Evolutionary conservation across 495 filamentous ascomycete species (phyloP), one percentile per base, ranked within the genome.

Genomic region (Oleoguttula mirabilis): DNA sequence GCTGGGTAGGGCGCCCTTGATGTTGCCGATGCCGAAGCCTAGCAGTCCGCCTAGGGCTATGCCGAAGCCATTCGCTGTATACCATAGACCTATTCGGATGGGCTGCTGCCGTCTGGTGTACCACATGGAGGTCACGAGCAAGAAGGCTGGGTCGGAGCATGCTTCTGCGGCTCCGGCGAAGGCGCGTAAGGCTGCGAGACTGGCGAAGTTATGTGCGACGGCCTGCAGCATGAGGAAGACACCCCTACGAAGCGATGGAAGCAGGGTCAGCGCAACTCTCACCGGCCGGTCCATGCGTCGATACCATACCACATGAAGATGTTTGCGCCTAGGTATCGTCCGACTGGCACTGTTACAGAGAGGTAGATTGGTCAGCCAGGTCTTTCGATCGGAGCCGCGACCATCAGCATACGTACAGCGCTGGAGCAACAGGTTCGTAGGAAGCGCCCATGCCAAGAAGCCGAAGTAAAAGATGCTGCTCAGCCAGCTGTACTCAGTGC

Each of bases 241-340:
- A 10, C 73, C 72, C n/a, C n/a, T n/a, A n/a, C n/a, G n/a, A n/a
- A n/a, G n/a, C 74, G 75, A 80, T 59, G 72, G 59, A 45, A 78
- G 71, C 36, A 79, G 77, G 36, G 73, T 77, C 6, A 55, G 7
- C 5, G 31, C 17, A n/a, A n/a, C n/a, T n/a, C n/a, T n/a, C n/a
- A n/a, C n/a, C n/a, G n/a, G n/a, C n/a, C n/a, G n/a, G n/a, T n/a
- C n/a, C n/a, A n/a, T n/a, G n/a, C n/a, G n/a, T n/a, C n/a, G n/a
- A n/a, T n/a, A n/a, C n/a, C n/a, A n/a, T n/a, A n/a, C 32, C 32
- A 35, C 12, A 35, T 14, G 32, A 78, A 70, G 36, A 78, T 77
- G 39, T 76, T 77, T 8, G 55, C 56, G 3, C 73, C 70, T 2
- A 74, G 61, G 51, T 78, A 79, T 57, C 72, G 72, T 19, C 66